Conservation (phyloP, 2,329 filamentous ascomycete genomes). For the Penicillium expansum region DNA sequence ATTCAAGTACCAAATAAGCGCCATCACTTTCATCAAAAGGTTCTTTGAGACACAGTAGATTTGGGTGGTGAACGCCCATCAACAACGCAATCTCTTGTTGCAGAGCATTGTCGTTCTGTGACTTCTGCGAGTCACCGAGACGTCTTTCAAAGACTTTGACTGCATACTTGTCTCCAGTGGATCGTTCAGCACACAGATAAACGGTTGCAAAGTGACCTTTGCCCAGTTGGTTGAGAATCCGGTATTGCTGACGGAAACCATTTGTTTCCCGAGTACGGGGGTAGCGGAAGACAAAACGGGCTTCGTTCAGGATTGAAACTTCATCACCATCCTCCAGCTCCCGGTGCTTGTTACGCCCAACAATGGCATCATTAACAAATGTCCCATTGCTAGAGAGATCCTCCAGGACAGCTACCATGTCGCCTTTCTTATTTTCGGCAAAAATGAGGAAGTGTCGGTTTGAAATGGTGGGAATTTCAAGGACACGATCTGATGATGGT, state of each 20-base stretch:
- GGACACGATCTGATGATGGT: slow-evolving; percentile 60
- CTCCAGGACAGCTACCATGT: slow-evolving; percentile 71
- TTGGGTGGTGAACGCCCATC: slow-evolving; percentile 95
- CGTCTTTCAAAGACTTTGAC: slow-evolving; percentile 94
- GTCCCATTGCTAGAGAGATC: slow-evolving; percentile 96
- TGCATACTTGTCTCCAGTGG: slow-evolving; percentile 76
- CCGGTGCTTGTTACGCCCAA: slow-evolving; percentile 87
- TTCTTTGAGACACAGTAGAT: slow-evolving; percentile 88
- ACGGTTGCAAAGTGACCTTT: slow-evolving; percentile 96
- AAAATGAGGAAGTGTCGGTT: slow-evolving; percentile 65
- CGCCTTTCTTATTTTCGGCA: slow-evolving; percentile 57
- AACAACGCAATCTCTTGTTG: slow-evolving; percentile 95
- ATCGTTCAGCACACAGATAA: slow-evolving; percentile 84
- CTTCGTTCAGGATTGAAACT: slow-evolving; percentile 79
- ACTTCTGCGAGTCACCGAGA: slow-evolving; percentile 74
- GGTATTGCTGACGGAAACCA: slow-evolving; percentile 83
- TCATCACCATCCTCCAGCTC: slow-evolving; percentile 89
- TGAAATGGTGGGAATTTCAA: slow-evolving; percentile 77
- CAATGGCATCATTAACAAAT: slow-evolving; percentile 86
- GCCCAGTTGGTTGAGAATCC: slow-evolving; percentile 77
- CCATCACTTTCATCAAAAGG: slow-evolving; percentile 90
- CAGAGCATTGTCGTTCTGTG: slow-evolving; percentile 72
- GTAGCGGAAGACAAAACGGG: slow-evolving; percentile 88
- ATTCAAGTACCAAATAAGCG: slow-evolving; percentile 86
- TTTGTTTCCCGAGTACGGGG: slow-evolving; percentile 71